Base-by-base conservation (phyloP, 768 basidiomycete species). In the Trametes cinnabarina region DNA sequence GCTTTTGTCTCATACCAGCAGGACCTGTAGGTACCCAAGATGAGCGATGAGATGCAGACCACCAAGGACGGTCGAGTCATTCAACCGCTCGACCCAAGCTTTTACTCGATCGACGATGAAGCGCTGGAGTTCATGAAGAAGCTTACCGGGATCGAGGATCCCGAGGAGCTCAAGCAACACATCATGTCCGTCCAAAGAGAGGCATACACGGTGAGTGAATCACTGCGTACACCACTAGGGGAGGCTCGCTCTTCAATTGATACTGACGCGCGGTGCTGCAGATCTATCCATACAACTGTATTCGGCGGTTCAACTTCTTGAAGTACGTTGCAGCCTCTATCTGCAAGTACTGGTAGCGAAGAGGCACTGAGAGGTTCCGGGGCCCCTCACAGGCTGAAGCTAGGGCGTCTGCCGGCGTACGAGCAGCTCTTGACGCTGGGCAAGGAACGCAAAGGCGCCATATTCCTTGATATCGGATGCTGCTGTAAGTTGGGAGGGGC, bases 401-500 rank as follows among this genome's bases (percentile, higher is more conserved):
- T 67, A 9, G 50, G 62, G 3, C 50, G 60, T 4, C 43, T 63
- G 14, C 62, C 62, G 5, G 56, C 58, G 4, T 68, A 68, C 44
- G 30, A 37, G 12, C 47, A 58, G 20, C 46, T 74, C 17, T 63
- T 76, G 12, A 64, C 66, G 41, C 68, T 78, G 26, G 75, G 73
- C 10, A 66, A 56, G 47, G 68, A 72, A 20, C 72, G 71, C 32
- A 48, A 64, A 6, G 66, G 69, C 2, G 74, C 71, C 2, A 66
- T 79, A 8, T 64, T 75, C 19, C 61, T 79, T 9, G 78, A 80
- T 41, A 62, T 79, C 15, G 78, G 76, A 2, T 77, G 76, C 57
- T 78, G 76, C 55, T 71, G 77, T 79, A 51, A 47, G 57, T 41
- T 20, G n/a, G n/a, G n/a, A n/a, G n/a, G n/a, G n/a, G n/a, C n/a